Conservation (phyloP, 257 asterid species). For the Penstemon eatonii region DNA sequence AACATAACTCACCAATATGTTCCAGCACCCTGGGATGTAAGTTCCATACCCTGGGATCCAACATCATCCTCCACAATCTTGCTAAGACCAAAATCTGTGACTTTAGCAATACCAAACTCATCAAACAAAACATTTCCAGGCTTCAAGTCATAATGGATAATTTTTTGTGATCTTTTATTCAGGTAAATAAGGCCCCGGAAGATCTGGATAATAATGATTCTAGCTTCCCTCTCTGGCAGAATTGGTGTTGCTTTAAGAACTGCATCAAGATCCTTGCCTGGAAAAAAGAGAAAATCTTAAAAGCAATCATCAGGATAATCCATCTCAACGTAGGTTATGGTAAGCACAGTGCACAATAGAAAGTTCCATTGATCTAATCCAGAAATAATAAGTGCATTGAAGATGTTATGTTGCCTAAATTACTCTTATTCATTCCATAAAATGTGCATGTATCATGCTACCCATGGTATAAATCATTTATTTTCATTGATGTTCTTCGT, state of each 20-base stretch:
- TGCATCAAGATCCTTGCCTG: slow-evolving; percentile 99
- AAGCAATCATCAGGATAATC: slow-evolving; percentile 3
- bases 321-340: not conserved
- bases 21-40: slow-evolving; percentile 99
- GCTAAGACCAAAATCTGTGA: slow-evolving; percentile 99
- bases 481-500: not conserved
- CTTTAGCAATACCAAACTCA: slow-evolving; percentile 83
- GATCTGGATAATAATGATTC: slow-evolving; percentile 82
- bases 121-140: slow-evolving; percentile 98
- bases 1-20: slow-evolving; percentile 84
- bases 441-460: not conserved
- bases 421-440: slow-evolving; percentile 5
- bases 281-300: slow-evolving; percentile 13
- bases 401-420: not conserved
- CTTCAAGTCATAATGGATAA: slow-evolving; percentile 96
- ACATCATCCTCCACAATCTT: slow-evolving; percentile 97
- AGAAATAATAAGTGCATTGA: slow-evolving; percentile 1
- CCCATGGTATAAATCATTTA: not conserved
- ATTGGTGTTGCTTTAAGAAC: slow-evolving; percentile 86
- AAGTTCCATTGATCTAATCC: slow-evolving; percentile 9
- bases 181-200: slow-evolving; percentile 94
- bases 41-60: slow-evolving; percentile 99
- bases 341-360: not conserved
- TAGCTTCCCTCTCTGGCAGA: slow-evolving; percentile 91
- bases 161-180: slow-evolving; percentile 86